Base-by-base conservation (phyloP, 768 basidiomycete species). In the Auricularia sp. region DNA sequence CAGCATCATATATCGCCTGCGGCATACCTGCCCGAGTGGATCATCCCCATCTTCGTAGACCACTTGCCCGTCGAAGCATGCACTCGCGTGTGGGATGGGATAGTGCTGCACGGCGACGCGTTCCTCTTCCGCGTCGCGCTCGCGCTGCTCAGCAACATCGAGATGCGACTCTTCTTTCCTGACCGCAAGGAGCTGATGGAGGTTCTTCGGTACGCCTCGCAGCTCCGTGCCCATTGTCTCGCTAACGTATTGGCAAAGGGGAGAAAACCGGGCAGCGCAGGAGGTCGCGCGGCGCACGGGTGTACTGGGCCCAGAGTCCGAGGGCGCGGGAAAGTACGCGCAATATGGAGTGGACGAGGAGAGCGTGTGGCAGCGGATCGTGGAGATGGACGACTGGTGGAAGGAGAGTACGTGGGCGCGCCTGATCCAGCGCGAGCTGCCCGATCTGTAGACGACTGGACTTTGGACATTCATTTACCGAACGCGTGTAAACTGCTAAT, bases 1-100 rank as follows among this genome's bases (percentile, higher is more conserved):
- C 91, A 94, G 70, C 91, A 94, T 72, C 91, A 94, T 67, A 84
- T 96, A 70, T 89, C 92, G 1, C 93, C 94, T 1, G 77, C 85
- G 2, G 81, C 85, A n/a, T 96, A 95, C 77, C 79, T 96, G 16
- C 83, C 81, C 0, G 86, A 87, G 65, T 96, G 94, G 94, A 70
- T 96, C 34, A 70, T 89, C 36, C 85, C 93, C 0, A 77, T 94
- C 16, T 96, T 93, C 73, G 75, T 92, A 44, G 82, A 91, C 68
- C 92, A 94, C 72, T 78, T 96, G n/a, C 92, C 92, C 0, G 90
- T 96, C 72, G 94, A 95, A 70, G 89, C 90, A 5, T 91, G 92
- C 67, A 91, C 92, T 21, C 83, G 93, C 44, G 74, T 95, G 69
- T 95, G 94, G 89, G 94, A 96, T 71, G 87, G 94, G 42, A 68